phyloP scores from a whole-genome alignment of 2,329 filamentous ascomycete genomes.

The Plectosphaerella sp. region DNA sequence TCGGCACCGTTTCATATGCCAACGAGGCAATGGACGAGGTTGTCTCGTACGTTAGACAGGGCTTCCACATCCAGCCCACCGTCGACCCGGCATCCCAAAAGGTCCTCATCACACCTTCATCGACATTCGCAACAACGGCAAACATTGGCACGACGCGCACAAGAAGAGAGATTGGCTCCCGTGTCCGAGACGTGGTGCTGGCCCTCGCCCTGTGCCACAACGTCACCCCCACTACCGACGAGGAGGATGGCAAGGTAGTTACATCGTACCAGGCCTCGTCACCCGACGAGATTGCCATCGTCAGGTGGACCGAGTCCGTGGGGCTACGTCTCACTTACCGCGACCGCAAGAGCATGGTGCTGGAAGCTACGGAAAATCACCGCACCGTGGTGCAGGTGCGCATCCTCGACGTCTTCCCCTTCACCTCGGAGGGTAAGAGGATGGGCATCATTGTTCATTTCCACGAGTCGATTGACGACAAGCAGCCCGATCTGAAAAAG shows the following conservation, averaged over 20 bases:
- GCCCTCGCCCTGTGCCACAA: slow-evolving; percentile 95
- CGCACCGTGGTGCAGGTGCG: slow-evolving; percentile 75
- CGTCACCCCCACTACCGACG: slow-evolving; percentile 86
- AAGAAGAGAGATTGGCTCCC: slow-evolving; percentile 85
- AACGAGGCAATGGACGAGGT: slow-evolving; percentile 99
- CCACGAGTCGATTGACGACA: slow-evolving; percentile 50
- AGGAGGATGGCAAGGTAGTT: slow-evolving; percentile 69
- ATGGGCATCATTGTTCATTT: slow-evolving; percentile 98
- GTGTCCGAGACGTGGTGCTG: slow-evolving; percentile 88
- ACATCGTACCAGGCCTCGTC: slow-evolving; percentile 96
- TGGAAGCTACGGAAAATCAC: slow-evolving; percentile 72
- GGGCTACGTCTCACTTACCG: slow-evolving; percentile 80
- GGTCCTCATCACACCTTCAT: slow-evolving; percentile 70
- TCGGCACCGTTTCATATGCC: slow-evolving; percentile 95
- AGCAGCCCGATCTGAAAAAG: slow-evolving; percentile 42
- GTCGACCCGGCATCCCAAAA: slow-evolving; percentile 38
- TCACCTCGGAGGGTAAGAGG: slow-evolving; percentile 94
- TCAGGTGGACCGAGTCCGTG: slow-evolving; percentile 90
- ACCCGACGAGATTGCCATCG: slow-evolving; percentile 96
- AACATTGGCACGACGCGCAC: slow-evolving; percentile 70
- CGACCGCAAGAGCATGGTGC: slow-evolving; percentile 78
- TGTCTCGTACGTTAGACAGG: slow-evolving; percentile 76
- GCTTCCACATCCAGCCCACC: slow-evolving; percentile 58
- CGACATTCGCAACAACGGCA: slow-evolving; percentile 57
- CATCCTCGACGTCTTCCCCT: slow-evolving; percentile 93